Conservation (phyloP, 2,329 filamentous ascomycete species). For the Hymenoscyphus salicellus region DNA sequence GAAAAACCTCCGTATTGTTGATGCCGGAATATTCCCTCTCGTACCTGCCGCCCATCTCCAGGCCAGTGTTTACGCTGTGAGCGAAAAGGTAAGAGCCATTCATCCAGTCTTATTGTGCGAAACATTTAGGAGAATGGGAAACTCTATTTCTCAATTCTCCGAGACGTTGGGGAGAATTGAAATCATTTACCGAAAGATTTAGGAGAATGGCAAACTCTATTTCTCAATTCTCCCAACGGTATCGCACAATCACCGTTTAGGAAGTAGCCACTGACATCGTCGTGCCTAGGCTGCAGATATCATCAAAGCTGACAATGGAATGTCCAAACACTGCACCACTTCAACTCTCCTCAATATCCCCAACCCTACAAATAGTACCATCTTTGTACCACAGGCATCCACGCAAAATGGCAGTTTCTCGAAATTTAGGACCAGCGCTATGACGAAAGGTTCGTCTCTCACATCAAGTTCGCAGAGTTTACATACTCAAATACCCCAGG, state of each 20-base stretch:
- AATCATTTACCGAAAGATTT: too few species aligned
- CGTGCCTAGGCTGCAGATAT: constrained; percentile 26
- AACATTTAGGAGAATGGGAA: not conserved
- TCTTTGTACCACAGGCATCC: not conserved
- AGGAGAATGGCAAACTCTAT: too few species aligned
- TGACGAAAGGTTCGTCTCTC: not conserved
- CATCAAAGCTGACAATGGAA: constrained; percentile 22
- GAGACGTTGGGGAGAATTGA: too few species aligned
- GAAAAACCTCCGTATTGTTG: constrained; percentile 27
- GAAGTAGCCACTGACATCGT: not conserved
- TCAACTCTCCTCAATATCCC: not conserved
- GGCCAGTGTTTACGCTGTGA: constrained; percentile 28
- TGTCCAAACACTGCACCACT: not conserved
- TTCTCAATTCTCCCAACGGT: too few species aligned
- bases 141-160: not conserved
- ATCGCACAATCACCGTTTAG: too few species aligned
- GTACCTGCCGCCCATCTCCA: constrained; percentile 26
- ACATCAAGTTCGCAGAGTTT: not conserved
- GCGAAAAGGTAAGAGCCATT: constrained; percentile 24
- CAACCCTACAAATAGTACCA: constrained; percentile 13
- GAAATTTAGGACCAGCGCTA: not conserved
- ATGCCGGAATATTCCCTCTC: constrained; percentile 30
- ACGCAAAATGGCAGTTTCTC: not conserved
- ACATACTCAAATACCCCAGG: not conserved
- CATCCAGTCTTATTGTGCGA: not conserved